Percentiles rank a stretch among this genome's conserved stretches.
phyloP scores from a whole-genome alignment of 441 rosid genomes.

The Erodium texanum region DNA sequence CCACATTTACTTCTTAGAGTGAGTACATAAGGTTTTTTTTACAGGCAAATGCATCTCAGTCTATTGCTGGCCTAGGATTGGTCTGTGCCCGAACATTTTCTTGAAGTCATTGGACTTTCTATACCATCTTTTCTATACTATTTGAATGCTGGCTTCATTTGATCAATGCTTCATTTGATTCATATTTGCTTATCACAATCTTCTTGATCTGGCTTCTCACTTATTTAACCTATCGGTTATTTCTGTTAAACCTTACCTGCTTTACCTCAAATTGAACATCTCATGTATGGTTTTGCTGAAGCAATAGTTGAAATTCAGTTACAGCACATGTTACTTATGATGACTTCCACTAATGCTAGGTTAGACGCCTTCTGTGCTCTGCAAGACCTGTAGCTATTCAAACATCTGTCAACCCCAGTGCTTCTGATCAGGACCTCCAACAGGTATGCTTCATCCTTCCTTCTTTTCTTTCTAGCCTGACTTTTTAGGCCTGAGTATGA shows the following conservation, averaged over 20 bases:
- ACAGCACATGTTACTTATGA: constrained; percentile 11
- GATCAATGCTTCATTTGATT: not conserved
- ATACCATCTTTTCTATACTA: not conserved
- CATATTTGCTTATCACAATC: not conserved
- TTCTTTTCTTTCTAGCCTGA: constrained; percentile 3
- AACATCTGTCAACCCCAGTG: constrained; percentile 66
- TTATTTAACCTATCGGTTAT: not conserved
- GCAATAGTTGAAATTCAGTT: constrained; percentile 16
- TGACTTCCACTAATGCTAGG: constrained; percentile 39
- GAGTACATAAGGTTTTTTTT: constrained; percentile 1
- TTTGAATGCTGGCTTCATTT: constrained; percentile 1
- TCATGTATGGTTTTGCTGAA: constrained; percentile 9
- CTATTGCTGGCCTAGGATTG: constrained; percentile 1
- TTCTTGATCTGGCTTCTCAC: constrained; percentile 5
- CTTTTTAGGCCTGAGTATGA: not conserved
- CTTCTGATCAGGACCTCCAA: constrained; percentile 92
- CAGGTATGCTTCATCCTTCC: constrained; percentile 46
- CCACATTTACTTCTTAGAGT: not conserved
- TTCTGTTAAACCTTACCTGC: not conserved
- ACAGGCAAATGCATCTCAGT: not conserved
- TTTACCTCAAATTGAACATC: not conserved
- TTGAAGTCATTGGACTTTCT: constrained; percentile 5
- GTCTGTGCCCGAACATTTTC: not conserved
- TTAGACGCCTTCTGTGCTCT: constrained; percentile 86
- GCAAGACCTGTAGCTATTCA: constrained; percentile 84